phyloP scores from a whole-genome alignment of 805 yeast genomes.

The Wickerhamiella azymoides region DNA sequence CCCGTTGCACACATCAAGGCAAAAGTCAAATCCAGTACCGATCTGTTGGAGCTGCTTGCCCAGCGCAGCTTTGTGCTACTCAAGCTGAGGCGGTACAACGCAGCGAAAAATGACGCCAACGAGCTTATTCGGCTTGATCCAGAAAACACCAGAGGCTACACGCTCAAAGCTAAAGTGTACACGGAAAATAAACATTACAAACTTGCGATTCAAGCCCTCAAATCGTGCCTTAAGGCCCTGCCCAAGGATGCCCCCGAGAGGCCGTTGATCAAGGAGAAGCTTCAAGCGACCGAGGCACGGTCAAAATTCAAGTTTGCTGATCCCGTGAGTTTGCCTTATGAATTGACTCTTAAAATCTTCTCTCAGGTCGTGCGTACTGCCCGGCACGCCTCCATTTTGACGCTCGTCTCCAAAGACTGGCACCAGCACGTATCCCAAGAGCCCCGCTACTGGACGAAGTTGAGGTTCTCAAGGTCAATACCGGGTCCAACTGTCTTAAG shows the following conservation, averaged over 20 bases:
- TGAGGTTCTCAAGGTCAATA: neutral
- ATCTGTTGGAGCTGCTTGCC: neutral
- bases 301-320: neutral
- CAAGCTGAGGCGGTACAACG: neutral
- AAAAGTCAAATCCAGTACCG: neutral
- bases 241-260: neutral
- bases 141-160: neutral
- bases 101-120: neutral
- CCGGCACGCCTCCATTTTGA: neutral
- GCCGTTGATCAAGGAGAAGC: neutral
- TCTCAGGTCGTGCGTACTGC: neutral
- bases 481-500: neutral
- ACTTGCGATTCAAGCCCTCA: neutral
- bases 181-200: neutral
- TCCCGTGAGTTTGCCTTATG: neutral
- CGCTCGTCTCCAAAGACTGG: neutral
- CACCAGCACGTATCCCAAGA: neutral
- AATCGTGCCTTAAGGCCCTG: neutral
- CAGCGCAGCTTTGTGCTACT: neutral
- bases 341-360: neutral
- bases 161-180: neutral
- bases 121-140: neutral
- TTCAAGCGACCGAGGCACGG: neutral
- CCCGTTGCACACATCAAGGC: neutral
- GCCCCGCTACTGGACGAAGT: neutral